Percentiles rank a stretch among this genome's conserved stretches.
Conservation (phyloP, 2,329 filamentous ascomycete species). For the Chalara sp. region DNA sequence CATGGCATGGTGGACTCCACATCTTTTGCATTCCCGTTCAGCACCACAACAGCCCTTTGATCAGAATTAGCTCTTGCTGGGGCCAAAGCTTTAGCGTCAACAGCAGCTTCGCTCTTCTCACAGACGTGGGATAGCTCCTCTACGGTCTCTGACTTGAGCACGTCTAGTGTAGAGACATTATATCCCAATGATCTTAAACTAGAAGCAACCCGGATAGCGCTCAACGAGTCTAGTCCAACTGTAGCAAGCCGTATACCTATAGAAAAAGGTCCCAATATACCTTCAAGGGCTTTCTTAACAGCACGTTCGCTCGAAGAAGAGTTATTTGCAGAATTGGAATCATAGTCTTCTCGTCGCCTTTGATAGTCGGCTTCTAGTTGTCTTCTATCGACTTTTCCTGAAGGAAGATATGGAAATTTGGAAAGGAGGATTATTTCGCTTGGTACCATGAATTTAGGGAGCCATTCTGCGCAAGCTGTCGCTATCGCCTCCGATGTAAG, state of each 20-base stretch:
- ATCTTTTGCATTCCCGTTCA: slow-evolving; percentile 29
- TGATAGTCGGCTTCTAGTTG: slow-evolving; percentile 50
- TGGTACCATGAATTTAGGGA: slow-evolving; percentile 80
- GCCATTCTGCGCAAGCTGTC: slow-evolving; percentile 61
- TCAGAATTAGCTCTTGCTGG: not conserved
- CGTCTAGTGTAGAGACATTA: slow-evolving; percentile 47
- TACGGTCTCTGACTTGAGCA: slow-evolving; percentile 52
- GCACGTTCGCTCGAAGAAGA: slow-evolving; percentile 15
- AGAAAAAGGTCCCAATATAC: slow-evolving; percentile 20
- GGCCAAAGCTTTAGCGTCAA: not conserved
- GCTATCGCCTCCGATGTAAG: slow-evolving; percentile 40
- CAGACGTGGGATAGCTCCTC: slow-evolving; percentile 28
- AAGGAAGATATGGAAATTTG: slow-evolving; percentile 68
- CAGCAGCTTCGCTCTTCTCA: slow-evolving; percentile 15
- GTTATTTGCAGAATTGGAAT: slow-evolving; percentile 9
- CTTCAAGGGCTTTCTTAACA: slow-evolving; percentile 15
- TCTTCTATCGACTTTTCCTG: slow-evolving; percentile 76
- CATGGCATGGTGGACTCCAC: slow-evolving; percentile 50
- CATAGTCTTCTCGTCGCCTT: slow-evolving; percentile 14
- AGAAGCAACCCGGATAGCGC: slow-evolving; percentile 57
- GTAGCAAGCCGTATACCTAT: slow-evolving; percentile 38
- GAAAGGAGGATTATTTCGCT: slow-evolving; percentile 59
- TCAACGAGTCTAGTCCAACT: slow-evolving; percentile 60
- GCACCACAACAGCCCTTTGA: not conserved
- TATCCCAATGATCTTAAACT: slow-evolving; percentile 51